Percentiles rank a stretch among this genome's conserved stretches.
Conservation (phyloP, 768 basidiomycete species). For the Guyanaporus albipodus region DNA sequence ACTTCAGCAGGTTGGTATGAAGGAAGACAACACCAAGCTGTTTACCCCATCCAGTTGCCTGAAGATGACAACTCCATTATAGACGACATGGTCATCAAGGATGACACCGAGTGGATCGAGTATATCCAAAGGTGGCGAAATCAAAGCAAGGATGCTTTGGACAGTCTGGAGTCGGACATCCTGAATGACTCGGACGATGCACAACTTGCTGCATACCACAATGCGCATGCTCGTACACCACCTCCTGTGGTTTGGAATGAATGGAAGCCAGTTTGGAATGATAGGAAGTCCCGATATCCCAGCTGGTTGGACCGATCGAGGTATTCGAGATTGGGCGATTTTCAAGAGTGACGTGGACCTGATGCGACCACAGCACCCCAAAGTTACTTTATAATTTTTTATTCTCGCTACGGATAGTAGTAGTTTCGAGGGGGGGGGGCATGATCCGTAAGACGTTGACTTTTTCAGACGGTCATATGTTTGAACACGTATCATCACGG, state of each 20-base stretch:
- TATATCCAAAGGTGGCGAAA: not conserved
- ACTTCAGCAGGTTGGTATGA: not conserved
- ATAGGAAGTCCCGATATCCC: not conserved
- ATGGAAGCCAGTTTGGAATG: not conserved
- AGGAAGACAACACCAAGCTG: no score
- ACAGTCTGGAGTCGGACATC: not conserved
- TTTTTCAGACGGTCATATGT: no score
- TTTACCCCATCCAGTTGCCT: no score
- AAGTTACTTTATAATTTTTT: no score
- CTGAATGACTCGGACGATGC: not conserved
- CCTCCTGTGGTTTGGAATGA: not conserved
- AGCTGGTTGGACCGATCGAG: no score
- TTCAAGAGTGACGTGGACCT: no score
- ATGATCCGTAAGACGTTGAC: no score
- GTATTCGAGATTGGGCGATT: not conserved
- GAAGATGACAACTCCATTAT: not conserved
- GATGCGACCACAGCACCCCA: no score
- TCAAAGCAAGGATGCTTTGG: not conserved
- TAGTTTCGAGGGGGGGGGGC: no score
- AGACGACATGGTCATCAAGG: not conserved
- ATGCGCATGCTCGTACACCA: not conserved
- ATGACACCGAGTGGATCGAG: slow-evolving; percentile 1
- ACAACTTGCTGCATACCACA: not conserved
- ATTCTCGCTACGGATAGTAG: no score
- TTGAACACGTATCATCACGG: no score